Conservation (phyloP, 352 stramenopile genomes). For the Globisporangium acanthophoron region DNA sequence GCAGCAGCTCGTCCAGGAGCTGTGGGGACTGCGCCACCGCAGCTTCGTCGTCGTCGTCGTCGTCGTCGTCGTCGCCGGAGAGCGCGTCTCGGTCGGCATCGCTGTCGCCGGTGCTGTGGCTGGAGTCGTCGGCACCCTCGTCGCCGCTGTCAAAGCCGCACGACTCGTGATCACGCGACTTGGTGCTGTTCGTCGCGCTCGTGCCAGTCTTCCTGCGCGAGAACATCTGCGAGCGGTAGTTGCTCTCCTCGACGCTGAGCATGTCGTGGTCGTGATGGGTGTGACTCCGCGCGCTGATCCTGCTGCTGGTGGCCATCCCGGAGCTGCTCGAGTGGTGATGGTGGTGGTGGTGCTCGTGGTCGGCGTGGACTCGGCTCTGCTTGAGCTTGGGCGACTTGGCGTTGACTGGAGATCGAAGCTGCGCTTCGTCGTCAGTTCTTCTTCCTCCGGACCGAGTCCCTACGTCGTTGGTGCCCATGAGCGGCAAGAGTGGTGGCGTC, state of each 20-base stretch:
- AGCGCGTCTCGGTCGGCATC: slow-evolving; percentile 22
- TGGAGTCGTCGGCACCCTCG: not conserved
- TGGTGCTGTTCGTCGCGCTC: slow-evolving; percentile 19
- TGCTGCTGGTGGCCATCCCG: not conserved
- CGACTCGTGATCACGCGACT: slow-evolving; percentile 16
- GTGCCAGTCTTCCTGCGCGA: slow-evolving; percentile 51
- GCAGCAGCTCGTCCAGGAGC: slow-evolving; percentile 59
- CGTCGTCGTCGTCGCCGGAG: slow-evolving; percentile 52
- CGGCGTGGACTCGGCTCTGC: slow-evolving; percentile 31
- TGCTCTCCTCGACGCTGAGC: slow-evolving; percentile 60
- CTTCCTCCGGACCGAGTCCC: not conserved
- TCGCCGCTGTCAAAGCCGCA: slow-evolving; percentile 1
- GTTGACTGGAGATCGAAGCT: not conserved
- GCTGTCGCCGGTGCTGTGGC: not conserved
- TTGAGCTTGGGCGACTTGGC: slow-evolving; percentile 11
- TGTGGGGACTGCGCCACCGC: slow-evolving; percentile 60
- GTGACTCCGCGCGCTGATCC: not conserved
- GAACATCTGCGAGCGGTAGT: slow-evolving; percentile 57
- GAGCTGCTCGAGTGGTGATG: not conserved
- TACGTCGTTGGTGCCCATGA: not conserved
- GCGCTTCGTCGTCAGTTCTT: not conserved
- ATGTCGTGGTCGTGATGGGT: slow-evolving; percentile 21
- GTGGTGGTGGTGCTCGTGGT: not conserved
- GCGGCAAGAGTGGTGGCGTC: not conserved
- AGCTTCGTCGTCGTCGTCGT: slow-evolving; percentile 60